Conservation (phyloP, 805 yeast genomes). For the Hagleromyces aurorensis region DNA sequence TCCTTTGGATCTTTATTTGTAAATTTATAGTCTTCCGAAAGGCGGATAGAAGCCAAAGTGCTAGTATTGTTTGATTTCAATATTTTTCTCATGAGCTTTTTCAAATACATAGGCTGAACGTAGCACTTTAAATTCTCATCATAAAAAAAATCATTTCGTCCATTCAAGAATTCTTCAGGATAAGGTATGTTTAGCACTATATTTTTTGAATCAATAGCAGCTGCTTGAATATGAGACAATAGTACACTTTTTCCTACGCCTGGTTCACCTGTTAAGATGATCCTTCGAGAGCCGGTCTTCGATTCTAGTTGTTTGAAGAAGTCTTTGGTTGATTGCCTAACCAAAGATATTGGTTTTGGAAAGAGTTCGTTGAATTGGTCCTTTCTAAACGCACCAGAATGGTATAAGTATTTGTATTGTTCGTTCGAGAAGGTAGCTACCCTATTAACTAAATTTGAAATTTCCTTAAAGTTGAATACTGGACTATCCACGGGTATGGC, state of each 20-base stretch:
- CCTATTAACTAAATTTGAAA: constrained; percentile 16
- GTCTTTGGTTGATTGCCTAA: constrained; percentile 41
- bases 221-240: constrained; percentile 45
- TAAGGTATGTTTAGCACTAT: constrained; percentile 58
- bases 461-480: constrained; percentile 13
- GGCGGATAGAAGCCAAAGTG: constrained; percentile 30
- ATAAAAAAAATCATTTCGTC: constrained; percentile 58
- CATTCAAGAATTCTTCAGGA: constrained; percentile 57
- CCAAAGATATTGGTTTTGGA: constrained; percentile 49
- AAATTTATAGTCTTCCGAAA: constrained; percentile 31
- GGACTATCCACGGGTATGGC: constrained; percentile 23
- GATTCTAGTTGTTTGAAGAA: constrained; percentile 35
- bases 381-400: constrained; percentile 58
- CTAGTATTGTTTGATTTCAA: constrained; percentile 38
- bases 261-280: constrained; percentile 54
- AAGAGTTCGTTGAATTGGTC: constrained; percentile 64
- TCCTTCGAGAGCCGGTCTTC: constrained; percentile 40
- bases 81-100: constrained; percentile 48
- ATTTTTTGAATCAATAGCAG: constrained; percentile 40
- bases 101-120: constrained; percentile 74
- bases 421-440: constrained; percentile 37
- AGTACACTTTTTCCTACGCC: constrained; percentile 78
- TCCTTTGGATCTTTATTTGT: constrained; percentile 29
- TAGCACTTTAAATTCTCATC: constrained; percentile 43
- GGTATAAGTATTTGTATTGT: constrained; percentile 38